Conservation (phyloP, 208 protist genomes). For the Crithidia expoeki region DNA sequence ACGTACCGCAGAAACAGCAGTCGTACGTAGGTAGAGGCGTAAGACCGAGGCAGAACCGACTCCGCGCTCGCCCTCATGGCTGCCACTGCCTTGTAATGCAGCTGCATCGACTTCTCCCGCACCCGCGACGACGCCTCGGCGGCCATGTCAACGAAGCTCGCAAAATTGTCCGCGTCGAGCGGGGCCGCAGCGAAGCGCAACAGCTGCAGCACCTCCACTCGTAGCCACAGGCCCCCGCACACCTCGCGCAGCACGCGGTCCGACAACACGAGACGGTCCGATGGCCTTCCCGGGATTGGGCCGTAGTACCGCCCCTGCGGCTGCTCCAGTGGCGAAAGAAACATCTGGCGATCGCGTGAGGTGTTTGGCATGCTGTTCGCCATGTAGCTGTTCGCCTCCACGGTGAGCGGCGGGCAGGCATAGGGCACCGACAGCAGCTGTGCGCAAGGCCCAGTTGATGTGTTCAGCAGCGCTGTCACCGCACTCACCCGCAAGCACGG, state of each 20-base stretch:
- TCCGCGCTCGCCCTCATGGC: conserved; percentile 30
- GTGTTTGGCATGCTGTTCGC: conserved; percentile 12
- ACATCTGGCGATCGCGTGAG: conserved; percentile 8
- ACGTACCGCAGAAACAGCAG: conserved; percentile 70
- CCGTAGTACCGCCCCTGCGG: conserved; percentile 17
- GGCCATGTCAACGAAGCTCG: conserved; percentile 26
- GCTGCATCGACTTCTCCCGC: conserved; percentile 23
- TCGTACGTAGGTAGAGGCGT: conserved; percentile 62
- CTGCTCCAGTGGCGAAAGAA: conserved; percentile 18
- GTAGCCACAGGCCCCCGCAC: conserved; percentile 50
- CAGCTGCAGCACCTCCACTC: conserved; percentile 46
- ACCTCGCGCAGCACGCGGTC: conserved; percentile 33
- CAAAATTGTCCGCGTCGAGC: conserved; percentile 30
- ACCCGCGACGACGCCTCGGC: conserved; percentile 11
- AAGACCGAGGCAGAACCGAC: conserved; percentile 42
- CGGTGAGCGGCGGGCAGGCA: conserved; percentile 22
- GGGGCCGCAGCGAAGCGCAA: conserved; percentile 37
- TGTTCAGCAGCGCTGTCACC: conserved; percentile 48
- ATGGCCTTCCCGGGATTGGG: neutral
- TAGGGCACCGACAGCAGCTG: conserved; percentile 54
- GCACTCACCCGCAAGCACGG: conserved; percentile 34
- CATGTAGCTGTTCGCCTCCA: conserved; percentile 13
- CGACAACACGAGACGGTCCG: conserved; percentile 12
- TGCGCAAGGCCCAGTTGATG: conserved; percentile 41
- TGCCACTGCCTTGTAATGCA: conserved; percentile 36